A percentile compares a stretch with the other conserved stretches of the same genome.
Conservation (phyloP, 768 basidiomycete genomes). For the Galerina sulciceps region DNA sequence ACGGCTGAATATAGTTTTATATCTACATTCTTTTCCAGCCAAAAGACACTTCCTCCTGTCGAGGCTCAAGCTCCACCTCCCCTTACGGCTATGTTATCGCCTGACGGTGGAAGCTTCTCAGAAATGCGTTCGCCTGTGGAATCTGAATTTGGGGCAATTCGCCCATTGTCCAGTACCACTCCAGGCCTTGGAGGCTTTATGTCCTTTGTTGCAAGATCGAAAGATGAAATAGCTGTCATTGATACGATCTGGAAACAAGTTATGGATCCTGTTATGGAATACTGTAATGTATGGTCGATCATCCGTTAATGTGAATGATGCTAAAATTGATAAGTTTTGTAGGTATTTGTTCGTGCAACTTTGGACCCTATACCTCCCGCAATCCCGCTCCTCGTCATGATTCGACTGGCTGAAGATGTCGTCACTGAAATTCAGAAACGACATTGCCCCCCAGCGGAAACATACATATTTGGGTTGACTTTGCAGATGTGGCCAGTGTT, state of each 20-base stretch:
- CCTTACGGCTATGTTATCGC: constrained; percentile 48
- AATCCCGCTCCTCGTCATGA: constrained; percentile 85
- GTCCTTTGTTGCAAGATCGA: constrained; percentile 43
- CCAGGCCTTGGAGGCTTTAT: constrained; percentile 38
- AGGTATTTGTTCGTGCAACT: constrained; percentile 72
- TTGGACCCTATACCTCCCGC: constrained; percentile 78
- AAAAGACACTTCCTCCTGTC: constrained; percentile 31
- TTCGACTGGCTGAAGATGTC: constrained; percentile 85
- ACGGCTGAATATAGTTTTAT: constrained; percentile 92
- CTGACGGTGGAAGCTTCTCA: constrained; percentile 41
- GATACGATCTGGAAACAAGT: constrained; percentile 88
- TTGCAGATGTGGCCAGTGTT: constrained; percentile 94
- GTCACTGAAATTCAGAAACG: constrained; percentile 77
- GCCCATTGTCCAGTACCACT: constrained; percentile 31
- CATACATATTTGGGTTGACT: constrained; percentile 79
- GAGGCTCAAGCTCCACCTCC: constrained; percentile 39
- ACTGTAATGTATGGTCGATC: constrained; percentile 48
- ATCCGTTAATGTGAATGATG: background rate
- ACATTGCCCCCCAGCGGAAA: constrained; percentile 78
- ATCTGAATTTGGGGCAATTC: constrained; percentile 53
- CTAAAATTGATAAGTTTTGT: constrained; percentile 5
- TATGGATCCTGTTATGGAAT: constrained; percentile 89
- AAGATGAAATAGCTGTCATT: constrained; percentile 63
- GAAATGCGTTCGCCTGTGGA: constrained; percentile 47
- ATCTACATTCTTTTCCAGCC: constrained; percentile 75